Percentiles rank a stretch among this genome's conserved stretches.
phyloP scores from a whole-genome alignment of 345 rosid species.

The Populus ilicifolia region DNA sequence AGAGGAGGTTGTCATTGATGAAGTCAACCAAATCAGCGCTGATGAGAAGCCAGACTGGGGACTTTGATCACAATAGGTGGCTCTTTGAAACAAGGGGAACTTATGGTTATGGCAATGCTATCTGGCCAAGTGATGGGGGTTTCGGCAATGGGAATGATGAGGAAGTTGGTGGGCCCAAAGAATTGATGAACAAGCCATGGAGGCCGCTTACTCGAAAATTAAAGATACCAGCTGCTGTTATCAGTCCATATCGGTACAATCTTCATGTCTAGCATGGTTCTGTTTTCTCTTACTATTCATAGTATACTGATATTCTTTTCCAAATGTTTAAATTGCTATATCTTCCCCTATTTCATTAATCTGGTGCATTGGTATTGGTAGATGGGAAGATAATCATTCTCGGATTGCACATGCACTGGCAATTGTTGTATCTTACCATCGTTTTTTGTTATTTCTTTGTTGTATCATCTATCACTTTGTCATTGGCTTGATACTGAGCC shows the following conservation, averaged over 20 bases:
- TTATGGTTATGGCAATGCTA: constrained; percentile 95
- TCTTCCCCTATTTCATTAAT: neutral
- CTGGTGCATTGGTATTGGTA: neutral
- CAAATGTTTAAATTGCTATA: neutral
- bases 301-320: neutral
- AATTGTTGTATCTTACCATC: no score
- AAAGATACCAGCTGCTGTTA: constrained; percentile 85
- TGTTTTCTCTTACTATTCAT: neutral
- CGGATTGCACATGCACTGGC: no score
- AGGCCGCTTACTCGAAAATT: constrained; percentile 90
- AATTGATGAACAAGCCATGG: constrained; percentile 89
- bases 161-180: constrained; percentile 57
- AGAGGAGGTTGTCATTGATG: constrained; percentile 90
- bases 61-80: constrained; percentile 94
- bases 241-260: constrained; percentile 87
- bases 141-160: constrained; percentile 47
- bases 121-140: constrained; percentile 92
- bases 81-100: constrained; percentile 86
- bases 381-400: neutral
- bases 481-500: neutral
- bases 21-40: constrained; percentile 76
- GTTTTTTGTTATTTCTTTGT: no score
- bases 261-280: neutral
- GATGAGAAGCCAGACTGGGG: constrained; percentile 94
- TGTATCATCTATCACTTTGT: neutral